Base-by-base conservation (phyloP, 2,329 filamentous ascomycete species). In the Aspergillus vadensis region DNA sequence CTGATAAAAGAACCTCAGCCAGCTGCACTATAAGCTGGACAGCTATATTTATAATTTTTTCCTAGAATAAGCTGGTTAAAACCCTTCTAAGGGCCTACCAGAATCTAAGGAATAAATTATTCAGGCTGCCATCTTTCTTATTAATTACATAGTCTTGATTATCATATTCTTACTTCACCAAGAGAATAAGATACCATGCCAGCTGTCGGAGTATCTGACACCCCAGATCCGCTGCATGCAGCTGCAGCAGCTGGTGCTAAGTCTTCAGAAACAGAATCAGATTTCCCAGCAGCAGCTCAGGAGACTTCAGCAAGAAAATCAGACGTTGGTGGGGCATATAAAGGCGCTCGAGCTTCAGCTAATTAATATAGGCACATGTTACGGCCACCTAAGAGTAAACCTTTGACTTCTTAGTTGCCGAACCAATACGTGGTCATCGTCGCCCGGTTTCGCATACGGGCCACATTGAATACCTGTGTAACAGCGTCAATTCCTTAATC, bases 31-130 rank as follows among this genome's bases (percentile, higher is more conserved):
- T 14, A 73, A 76, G 58, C 59, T 77, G 17, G 75, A 77, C 56
- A 70, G 69, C 61, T 72, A 74, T 3, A 71, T 77, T 36, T 73
- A 75, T 52, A 73, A 77, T 61, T 75, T 71, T 63, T 77, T 77
- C 63, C 69, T 77, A n/a, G n/a, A n/a, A n/a, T n/a, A n/a, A n/a
- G n/a, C n/a, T n/a, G n/a, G n/a, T n/a, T n/a, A n/a, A n/a, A n/a
- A n/a, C n/a, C n/a, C n/a, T n/a, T n/a, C n/a, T n/a, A n/a, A 77
- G 62, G 76, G 71, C 62, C 66, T 76, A 41, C 72, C 72, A 2
- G 72, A 77, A 48, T 77, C 75, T 17, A 77, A 77, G 65, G 75
- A 77, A 58, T 74, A 77, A 59, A 77, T 77, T 19, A 72, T 76
- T 12, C 73, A 76, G 63, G 75, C 70, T 8, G 72, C 75, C 3